Percentiles rank a stretch among this genome's conserved stretches.
Conservation (phyloP, 2,329 filamentous ascomycete genomes). For the Penicillium brevicompactum region DNA sequence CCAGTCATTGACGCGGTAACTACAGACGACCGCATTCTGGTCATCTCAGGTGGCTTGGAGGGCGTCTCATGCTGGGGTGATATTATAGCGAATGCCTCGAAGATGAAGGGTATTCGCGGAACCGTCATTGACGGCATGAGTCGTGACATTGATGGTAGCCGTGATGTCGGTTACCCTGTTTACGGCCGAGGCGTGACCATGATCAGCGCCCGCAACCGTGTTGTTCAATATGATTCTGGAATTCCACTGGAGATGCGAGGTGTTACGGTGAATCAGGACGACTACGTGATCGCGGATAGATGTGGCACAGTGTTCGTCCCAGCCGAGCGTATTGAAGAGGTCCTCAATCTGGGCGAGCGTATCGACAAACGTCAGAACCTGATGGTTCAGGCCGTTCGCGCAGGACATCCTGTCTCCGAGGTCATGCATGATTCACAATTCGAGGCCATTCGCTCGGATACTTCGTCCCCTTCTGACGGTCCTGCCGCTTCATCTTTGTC, state of each 20-base stretch:
- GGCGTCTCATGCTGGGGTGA: slow-evolving; percentile 29
- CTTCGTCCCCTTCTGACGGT: neutral
- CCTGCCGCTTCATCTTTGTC: no score
- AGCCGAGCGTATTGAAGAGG: slow-evolving; percentile 16
- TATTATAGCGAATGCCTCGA: slow-evolving; percentile 26
- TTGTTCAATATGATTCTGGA: slow-evolving; percentile 35
- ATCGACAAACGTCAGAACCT: slow-evolving; percentile 18
- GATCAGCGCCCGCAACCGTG: slow-evolving; percentile 35
- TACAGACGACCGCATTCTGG: slow-evolving; percentile 23
- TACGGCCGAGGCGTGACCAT: slow-evolving; percentile 36
- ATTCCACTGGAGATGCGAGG: slow-evolving; percentile 24
- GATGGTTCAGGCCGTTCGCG: slow-evolving; percentile 22
- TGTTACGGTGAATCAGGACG: slow-evolving; percentile 17
- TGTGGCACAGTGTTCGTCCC: slow-evolving; percentile 23
- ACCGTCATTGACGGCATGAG: slow-evolving; percentile 37
- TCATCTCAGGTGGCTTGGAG: slow-evolving; percentile 21
- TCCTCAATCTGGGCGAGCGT: slow-evolving; percentile 14
- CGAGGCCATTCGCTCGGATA: slow-evolving; percentile 12
- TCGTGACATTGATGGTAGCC: slow-evolving; percentile 37
- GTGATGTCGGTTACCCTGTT: slow-evolving; percentile 35
- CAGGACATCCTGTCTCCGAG: slow-evolving; percentile 17
- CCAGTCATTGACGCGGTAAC: slow-evolving; percentile 21
- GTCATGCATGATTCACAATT: slow-evolving; percentile 26
- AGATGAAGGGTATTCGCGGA: slow-evolving; percentile 29
- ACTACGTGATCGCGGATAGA: slow-evolving; percentile 24